Percentiles rank a stretch among this genome's conserved stretches.
These are phyloP conservation scores for Colletotrichum spinosum DNA, from an alignment of 2,329 filamentous ascomycete genomes.

Conservation along the genomic window DNA sequence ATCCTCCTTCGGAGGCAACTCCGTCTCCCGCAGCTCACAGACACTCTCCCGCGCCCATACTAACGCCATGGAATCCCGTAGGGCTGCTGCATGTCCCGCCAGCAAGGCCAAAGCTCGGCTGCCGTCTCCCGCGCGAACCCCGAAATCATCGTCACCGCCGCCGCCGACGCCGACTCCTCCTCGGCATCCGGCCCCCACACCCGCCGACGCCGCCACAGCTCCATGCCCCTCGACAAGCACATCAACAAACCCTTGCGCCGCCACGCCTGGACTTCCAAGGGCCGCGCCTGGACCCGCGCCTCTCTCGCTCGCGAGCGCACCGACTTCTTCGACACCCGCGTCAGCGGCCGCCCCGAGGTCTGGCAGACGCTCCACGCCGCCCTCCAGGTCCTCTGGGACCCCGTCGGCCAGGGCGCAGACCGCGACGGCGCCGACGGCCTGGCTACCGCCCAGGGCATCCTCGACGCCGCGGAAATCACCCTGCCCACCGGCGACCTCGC, in stretches of 20 bases:
- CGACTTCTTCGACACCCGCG: slow-evolving; percentile 92
- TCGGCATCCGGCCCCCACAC: slow-evolving; percentile 34
- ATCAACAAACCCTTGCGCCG: slow-evolving; percentile 76
- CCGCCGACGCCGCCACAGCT: slow-evolving; percentile 49
- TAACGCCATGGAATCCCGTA: slow-evolving; percentile 42
- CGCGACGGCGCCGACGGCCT: slow-evolving; percentile 57
- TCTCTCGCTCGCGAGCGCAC: slow-evolving; percentile 77
- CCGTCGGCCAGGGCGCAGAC: slow-evolving; percentile 53
- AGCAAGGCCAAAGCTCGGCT: slow-evolving; percentile 64
- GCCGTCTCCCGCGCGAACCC: slow-evolving; percentile 67
- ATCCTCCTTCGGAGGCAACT: not conserved
- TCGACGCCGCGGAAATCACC: slow-evolving; percentile 82
- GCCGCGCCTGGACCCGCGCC: slow-evolving; percentile 75
- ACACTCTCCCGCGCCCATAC: not conserved
- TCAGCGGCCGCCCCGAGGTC: slow-evolving; percentile 80
- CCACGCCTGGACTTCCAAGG: slow-evolving; percentile 74
- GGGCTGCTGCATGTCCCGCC: slow-evolving; percentile 70
- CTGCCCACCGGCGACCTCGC: slow-evolving; percentile 79
- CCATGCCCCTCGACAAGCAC: slow-evolving; percentile 67
- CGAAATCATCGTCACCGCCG: slow-evolving; percentile 44
- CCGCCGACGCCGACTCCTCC: slow-evolving; percentile 40
- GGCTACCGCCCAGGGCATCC: slow-evolving; percentile 80
- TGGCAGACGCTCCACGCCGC: slow-evolving; percentile 82
- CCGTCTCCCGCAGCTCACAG: slow-evolving; percentile 4
- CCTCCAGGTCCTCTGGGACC: slow-evolving; percentile 74